Evolutionary conservation across 139 green algal genomes (phyloP).

Genomic region (Chlamydomonas incerta): DNA sequence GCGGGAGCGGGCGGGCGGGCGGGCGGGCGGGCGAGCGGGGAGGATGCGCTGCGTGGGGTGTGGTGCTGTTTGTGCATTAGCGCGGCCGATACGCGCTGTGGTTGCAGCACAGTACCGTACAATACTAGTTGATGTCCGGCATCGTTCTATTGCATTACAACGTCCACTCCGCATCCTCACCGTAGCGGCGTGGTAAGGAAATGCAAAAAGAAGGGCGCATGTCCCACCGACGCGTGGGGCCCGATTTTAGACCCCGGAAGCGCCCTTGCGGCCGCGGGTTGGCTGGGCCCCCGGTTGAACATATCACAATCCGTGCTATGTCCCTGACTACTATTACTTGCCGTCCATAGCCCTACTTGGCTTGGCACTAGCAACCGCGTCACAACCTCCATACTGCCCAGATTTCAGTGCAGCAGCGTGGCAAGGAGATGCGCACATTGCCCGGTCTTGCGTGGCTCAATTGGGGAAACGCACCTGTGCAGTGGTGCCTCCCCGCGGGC

Average conservation of each 20-base stretch:
- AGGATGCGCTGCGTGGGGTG: not conserved
- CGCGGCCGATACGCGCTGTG: too few relatives aligned
- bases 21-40: too few relatives aligned
- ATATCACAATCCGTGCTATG: too few relatives aligned
- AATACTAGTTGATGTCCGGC: too few relatives aligned
- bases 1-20: too few relatives aligned
- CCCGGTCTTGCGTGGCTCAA: not conserved
- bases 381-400: constrained; percentile 38
- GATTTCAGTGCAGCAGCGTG: constrained; percentile 40
- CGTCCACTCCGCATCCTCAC: not conserved
- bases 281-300: not conserved
- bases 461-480: not conserved
- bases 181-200: not conserved
- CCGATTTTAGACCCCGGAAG: too few relatives aligned
- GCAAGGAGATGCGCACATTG: constrained; percentile 49
- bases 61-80: not conserved
- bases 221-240: not conserved
- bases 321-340: too few relatives aligned
- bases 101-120: too few relatives aligned
- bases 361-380: not conserved
- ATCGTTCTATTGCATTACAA: not conserved
- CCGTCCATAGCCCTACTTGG: too few relatives aligned
- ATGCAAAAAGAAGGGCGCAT: not conserved
- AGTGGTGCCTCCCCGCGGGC: not conserved
- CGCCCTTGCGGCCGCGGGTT: too few relatives aligned